A percentile compares a stretch with the other conserved stretches of the same genome.
phyloP scores from a whole-genome alignment of 1,284 basidiomycete species.

The Cerioporus squamosus region DNA sequence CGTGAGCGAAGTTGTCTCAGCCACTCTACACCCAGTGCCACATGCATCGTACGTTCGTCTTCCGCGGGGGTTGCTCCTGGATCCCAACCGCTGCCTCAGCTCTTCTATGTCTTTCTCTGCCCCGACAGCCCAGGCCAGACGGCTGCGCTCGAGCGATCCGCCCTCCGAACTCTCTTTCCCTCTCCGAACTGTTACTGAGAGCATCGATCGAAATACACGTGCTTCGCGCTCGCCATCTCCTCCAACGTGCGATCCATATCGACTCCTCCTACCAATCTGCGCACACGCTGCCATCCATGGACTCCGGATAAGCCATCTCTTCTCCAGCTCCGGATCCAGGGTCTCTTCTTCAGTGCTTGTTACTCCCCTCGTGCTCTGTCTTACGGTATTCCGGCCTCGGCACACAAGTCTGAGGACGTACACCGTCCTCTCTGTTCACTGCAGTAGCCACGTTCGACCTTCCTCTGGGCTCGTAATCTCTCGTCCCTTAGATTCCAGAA shows the following conservation, averaged over 20 bases:
- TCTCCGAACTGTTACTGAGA: not conserved
- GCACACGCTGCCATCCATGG: not conserved
- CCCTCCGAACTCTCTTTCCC: not conserved
- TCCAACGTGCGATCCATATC: slow-evolving; percentile 24
- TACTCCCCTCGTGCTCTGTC: slow-evolving; percentile 6
- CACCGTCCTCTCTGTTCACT: too few relatives aligned
- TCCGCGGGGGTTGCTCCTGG: not conserved
- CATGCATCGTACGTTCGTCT: slow-evolving; percentile 1
- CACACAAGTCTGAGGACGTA: too few relatives aligned
- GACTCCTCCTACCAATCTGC: not conserved
- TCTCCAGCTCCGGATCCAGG: not conserved
- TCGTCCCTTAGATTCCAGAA: too few relatives aligned
- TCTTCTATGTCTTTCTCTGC: slow-evolving; percentile 3
- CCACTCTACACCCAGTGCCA: slow-evolving; percentile 13
- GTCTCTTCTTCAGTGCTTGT: not conserved
- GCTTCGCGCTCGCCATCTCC: slow-evolving; percentile 9
- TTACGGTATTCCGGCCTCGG: not conserved
- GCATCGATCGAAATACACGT: slow-evolving; percentile 20
- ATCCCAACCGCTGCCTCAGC: not conserved
- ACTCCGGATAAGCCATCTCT: slow-evolving; percentile 11
- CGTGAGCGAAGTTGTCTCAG: slow-evolving; percentile 16
- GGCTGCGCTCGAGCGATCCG: not conserved
- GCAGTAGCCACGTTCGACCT: too few relatives aligned
- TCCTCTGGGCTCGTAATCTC: too few relatives aligned
- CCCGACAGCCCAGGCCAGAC: not conserved